Evolutionary conservation across 2,329 filamentous ascomycete genomes (phyloP), one percentile per base, ranked within the genome.

Genomic region (Fusarium protoensiforme): DNA sequence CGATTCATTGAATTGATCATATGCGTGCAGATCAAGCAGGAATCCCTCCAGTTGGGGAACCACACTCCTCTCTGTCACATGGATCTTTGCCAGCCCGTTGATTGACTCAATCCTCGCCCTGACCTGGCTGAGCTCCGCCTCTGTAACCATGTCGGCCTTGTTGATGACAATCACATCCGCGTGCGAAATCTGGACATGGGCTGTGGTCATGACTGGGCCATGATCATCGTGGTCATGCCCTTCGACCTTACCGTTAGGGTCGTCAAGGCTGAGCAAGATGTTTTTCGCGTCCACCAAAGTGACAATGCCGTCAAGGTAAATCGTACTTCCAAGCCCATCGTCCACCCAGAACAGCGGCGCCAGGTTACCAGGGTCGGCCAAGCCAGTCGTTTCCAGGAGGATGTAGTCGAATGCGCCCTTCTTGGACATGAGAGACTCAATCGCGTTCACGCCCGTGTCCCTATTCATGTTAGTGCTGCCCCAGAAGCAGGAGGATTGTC

Each of bases 331-430:
- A 4, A 99, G 88, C 0, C 95, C 96, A 74, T 98, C 96, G 77
- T 99, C 96, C 29, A 99, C 92, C 96, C 96, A 99, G 84, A 99
- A 99, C 16, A 98, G 85, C 1, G 96, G 96, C 0, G 96, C 96
- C 60, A 99, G 91, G 78, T 98, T 98, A 2, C 96, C 96, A 0
- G 96, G 96, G 79, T 99, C 96, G 6, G 96, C 96, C 7, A 99
- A 88, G 0, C 96, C 96, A 0, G 96, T 98, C 0, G 96, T 99
- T 82, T 99, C 96, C 1, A 99, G 91, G 3, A 99, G 89, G 74
- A 99, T 98, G 84, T 98, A 99, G 84, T 99, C 96, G 80, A 99
- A 99, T 6, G 92, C 92, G 58, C 96, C 96, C 73, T 94, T 94
- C 78, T 95, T 94, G 73, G 95, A 94, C 94, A 99, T 98, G 4